Evolutionary conservation across 495 filamentous ascomycete species (phyloP).

Genomic region (Oidiodendron maius): DNA sequence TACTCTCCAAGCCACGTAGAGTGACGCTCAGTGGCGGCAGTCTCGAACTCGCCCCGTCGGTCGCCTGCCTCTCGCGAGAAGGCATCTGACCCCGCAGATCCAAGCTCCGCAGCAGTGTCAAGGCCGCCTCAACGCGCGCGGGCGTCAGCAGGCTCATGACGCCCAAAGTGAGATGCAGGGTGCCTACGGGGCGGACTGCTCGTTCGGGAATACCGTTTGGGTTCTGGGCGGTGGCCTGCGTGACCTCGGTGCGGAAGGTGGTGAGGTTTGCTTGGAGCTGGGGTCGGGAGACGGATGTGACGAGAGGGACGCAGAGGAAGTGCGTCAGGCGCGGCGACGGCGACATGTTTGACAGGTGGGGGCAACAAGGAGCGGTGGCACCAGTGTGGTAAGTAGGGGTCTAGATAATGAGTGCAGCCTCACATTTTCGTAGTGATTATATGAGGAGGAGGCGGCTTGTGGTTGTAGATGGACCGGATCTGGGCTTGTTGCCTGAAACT

Average conservation of each 20-base stretch:
- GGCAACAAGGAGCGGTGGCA: too few relatives aligned
- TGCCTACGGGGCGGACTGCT: constrained; percentile 70
- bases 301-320: constrained; percentile 81
- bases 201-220: constrained; percentile 25
- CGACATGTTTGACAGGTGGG: too few relatives aligned
- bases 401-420: too few relatives aligned
- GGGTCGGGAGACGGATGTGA: constrained; percentile 52
- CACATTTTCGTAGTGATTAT: too few relatives aligned
- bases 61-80: not conserved
- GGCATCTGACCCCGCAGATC: constrained; percentile 48
- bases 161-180: constrained; percentile 79
- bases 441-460: too few relatives aligned
- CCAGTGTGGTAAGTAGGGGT: too few relatives aligned
- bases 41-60: not conserved
- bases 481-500: too few relatives aligned
- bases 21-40: constrained; percentile 25
- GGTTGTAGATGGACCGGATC: too few relatives aligned
- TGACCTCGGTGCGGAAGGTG: constrained; percentile 53
- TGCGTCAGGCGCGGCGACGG: constrained; percentile 57
- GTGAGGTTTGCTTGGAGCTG: constrained; percentile 57
- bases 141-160: constrained; percentile 69
- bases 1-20: constrained; percentile 39
- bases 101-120: constrained; percentile 46
- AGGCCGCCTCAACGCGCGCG: constrained; percentile 52
- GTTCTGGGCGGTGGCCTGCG: constrained; percentile 21